Base-by-base conservation (phyloP, 495 filamentous ascomycete species). In the Podospora pseudopauciseta region DNA sequence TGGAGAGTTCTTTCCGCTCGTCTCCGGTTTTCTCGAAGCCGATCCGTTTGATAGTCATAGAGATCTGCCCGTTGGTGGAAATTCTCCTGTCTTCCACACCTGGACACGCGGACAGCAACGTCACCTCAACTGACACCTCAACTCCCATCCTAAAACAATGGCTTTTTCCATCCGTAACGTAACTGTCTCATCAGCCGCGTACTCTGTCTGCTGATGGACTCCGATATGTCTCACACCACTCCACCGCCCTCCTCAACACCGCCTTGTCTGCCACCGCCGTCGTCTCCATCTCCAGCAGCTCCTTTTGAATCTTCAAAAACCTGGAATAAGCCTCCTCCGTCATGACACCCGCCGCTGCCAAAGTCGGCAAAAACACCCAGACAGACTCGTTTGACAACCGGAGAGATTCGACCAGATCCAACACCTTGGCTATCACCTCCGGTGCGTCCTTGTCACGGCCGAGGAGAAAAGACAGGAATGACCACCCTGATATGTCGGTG, bases 401-500 rank as follows among this genome's bases (percentile, higher is more conserved):
- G 27, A 87, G 81, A 28, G 79, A 81, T 2, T 73, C 63, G 15
- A 80, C 77, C 19, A 82, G 76, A 3, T 72, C 54, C 11, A 87
- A 69, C 11, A 83, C 74, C 28, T 81, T 75, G 9, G 79, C 70
- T 16, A 68, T 71, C 20, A 74, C 74, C 56, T 34, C 65, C 62
- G 71, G 59, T 15, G 55, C 16, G 16, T 15, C 39, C 15, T 49
- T 32, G 32, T 53, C 30, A 18, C 30, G 60, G 34, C 62, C 55
- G 5, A 91, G 77, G 18, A 89, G 73, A 70, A 86, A 89, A 20
- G 80, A 73, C 11, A 88, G 81, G 71, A 92, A 93, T 32, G 84
- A 83, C 89, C 91, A 93, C 3, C 90, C 88, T 3, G 91, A 93
- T 30, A 88, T 89, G 79, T 95, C 92, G 60, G 86, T 83, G 61